Base-by-base conservation (phyloP, 441 rosid genomes). In the Flueggea neowawraea region DNA sequence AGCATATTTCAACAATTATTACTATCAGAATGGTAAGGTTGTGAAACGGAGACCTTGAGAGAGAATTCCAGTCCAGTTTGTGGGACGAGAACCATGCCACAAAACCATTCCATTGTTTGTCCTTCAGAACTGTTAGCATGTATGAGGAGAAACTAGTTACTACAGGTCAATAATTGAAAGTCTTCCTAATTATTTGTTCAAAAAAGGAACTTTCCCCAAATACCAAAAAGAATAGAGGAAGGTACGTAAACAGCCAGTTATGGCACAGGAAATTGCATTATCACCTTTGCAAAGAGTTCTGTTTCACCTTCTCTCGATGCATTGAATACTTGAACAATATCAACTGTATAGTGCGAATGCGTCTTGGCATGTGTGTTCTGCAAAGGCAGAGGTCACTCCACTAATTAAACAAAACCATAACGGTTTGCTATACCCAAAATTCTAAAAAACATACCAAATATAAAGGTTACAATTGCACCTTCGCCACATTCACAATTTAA, bases 1-100 rank as follows among this genome's bases (percentile, higher is more conserved):
- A n/a, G n/a, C n/a, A n/a, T n/a, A n/a, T n/a, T n/a, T n/a, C n/a
- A n/a, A n/a, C n/a, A n/a, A n/a, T n/a, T n/a, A 41, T 61, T 16
- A 28, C 44, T 48, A 49, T 44, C 12, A 17, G 15, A 17, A 54
- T 28, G 57, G 28, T 33, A 66, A 72, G 33, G 15, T 17, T 8
- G 49, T 31, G 57, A 64, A 79, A 60, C 3, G 44, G 58, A 31
- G 57, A 93, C 98, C 97, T 93, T 90, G 98, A 56, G 97, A 93
- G 69, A 93, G 82, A 76, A 93, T 88, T 69, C 98, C 97, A 31
- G 82, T 77, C 98, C 97, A 93, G 78, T 90, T 90, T 64, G 96
- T 71, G 75, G 90, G 98, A 65, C 87, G 88, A 60, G 97, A 90
- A 63, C 97, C 98, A 72, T 93, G 97, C 98, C 96, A 93, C 52